These are phyloP conservation scores for Phytophthora pistaciae DNA, from an alignment of 352 stramenopile genomes.

Conservation along the genomic window DNA sequence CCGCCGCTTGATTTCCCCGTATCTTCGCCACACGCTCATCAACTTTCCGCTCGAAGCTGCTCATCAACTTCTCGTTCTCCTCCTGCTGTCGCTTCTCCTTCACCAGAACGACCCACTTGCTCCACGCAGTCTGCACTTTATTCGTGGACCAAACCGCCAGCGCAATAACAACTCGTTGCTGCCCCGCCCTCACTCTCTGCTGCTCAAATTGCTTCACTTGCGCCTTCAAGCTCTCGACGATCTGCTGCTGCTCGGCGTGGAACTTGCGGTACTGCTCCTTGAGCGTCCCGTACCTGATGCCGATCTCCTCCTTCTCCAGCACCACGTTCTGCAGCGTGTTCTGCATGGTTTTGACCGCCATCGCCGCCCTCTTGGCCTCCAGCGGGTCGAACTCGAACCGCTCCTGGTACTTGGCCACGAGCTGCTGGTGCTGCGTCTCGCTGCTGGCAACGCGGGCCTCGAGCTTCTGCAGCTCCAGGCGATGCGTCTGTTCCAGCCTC, in stretches of 20 bases:
- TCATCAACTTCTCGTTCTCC: constrained; percentile 16
- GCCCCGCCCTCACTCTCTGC: constrained; percentile 6
- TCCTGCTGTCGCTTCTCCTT: constrained; percentile 18
- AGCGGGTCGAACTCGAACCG: constrained; percentile 65
- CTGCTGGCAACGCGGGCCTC: constrained; percentile 35
- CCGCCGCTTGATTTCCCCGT: constrained; percentile 18
- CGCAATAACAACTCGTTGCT: constrained; percentile 39
- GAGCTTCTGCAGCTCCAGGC: constrained; percentile 46
- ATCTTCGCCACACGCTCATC: constrained; percentile 23
- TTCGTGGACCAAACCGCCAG: constrained; percentile 40
- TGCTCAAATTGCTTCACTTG: constrained; percentile 28
- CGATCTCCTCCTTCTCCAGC: constrained; percentile 77
- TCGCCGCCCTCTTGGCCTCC: constrained; percentile 53
- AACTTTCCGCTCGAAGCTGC: constrained; percentile 17
- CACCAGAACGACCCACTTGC: constrained; percentile 37
- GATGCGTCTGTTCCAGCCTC: constrained; percentile 46
- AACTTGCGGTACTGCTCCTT: constrained; percentile 45
- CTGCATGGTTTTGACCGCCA: constrained; percentile 62
- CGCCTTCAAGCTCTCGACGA: constrained; percentile 27
- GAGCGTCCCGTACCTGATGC: constrained; percentile 46
- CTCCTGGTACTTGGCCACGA: constrained; percentile 64
- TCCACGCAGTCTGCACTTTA: constrained; percentile 47
- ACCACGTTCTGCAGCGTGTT: constrained; percentile 66
- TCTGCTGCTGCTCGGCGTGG: constrained; percentile 36
- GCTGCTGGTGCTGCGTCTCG: constrained; percentile 45